These are phyloP conservation scores for Wickerhamia fluorescens DNA, from an alignment of 805 yeast species.

Conservation along the genomic window DNA sequence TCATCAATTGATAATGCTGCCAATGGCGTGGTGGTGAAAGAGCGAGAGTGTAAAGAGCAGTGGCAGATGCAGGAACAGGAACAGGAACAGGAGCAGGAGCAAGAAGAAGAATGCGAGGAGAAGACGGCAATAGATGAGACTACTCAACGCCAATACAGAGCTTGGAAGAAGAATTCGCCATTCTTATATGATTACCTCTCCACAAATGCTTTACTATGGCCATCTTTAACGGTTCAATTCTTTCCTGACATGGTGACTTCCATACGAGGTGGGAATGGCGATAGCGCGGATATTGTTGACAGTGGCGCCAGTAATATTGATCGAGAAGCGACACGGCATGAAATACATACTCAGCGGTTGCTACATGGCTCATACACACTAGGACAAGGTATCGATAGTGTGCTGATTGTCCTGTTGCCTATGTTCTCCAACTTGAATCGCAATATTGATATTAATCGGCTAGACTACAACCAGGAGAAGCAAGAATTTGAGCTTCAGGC, in stretches of 20 bases:
- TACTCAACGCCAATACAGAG: conserved; percentile 36
- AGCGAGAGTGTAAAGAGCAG: no score
- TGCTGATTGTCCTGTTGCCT: conserved; percentile 30
- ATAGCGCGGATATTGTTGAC: conserved; percentile 1
- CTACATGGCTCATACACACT: conserved; percentile 61
- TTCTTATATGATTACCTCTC: conserved; percentile 46
- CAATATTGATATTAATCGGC: conserved; percentile 29
- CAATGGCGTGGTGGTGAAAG: no score
- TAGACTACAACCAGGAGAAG: conserved; percentile 32
- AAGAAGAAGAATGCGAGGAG: no score
- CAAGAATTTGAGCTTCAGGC: conserved; percentile 32
- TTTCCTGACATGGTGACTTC: conserved; percentile 45
- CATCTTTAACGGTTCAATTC: conserved; percentile 55
- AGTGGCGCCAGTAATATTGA: not conserved
- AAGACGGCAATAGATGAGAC: conserved; percentile 27
- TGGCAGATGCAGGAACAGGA: no score
- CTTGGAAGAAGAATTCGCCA: conserved; percentile 59
- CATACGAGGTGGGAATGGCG: no score
- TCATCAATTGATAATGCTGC: no score
- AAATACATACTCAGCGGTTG: conserved; percentile 28
- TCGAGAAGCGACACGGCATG: not conserved
- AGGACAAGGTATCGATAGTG: conserved; percentile 46
- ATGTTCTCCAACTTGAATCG: conserved; percentile 23
- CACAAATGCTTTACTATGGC: conserved; percentile 56
- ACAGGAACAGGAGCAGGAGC: no score